Evolutionary conservation across 2,329 filamentous ascomycete genomes (phyloP), one percentile per base, ranked within the genome.

Genomic region (Diplodia seriata): DNA sequence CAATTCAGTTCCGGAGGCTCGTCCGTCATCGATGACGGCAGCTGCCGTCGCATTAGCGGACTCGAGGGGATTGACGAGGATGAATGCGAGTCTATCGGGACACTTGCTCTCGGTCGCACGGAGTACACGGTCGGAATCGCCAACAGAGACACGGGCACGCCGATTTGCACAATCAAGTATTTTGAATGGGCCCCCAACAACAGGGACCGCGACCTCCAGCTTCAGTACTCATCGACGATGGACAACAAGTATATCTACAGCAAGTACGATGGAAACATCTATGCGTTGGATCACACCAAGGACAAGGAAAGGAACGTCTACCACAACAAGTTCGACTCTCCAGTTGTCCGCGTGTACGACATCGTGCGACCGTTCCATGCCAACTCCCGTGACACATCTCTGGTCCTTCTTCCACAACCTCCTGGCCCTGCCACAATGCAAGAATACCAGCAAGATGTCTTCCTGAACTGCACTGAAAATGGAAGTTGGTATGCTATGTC

Each of bases 401-500:
- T 98, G 3, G 88, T 97, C 18, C 85, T 97, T 12, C 87, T 99
- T 4, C 92, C 94, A 1, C 95, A 98, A 75, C 95, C 95, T 0
- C 83, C 88, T 26, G 88, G 92, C 72, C 89, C 88, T 43, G 77
- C 82, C 64, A 72, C 81, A 36, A 70, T 76, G 66, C 78, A 83
- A 59, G 77, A 80, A 33, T 74, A 74, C 18, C 72, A 75, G 29
- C 79, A 82, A 54, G 77, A 79, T 68, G 78, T 97, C 0, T 97
- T 95, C 75, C 85, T 98, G 69, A 97, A 97, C 76, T 90, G 90
- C 72, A 97, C 94, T 1, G 87, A 91, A 67, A 83, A 85, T n/a
- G 94, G 94, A 36, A 91, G 91, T 69, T 98, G 94, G 93, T 99
- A 94, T 78, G 95, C 94, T 38, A 86, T 98, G 80, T 97, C 94